phyloP scores from a whole-genome alignment of 208 protist species.

The Porcisia hertigi region DNA sequence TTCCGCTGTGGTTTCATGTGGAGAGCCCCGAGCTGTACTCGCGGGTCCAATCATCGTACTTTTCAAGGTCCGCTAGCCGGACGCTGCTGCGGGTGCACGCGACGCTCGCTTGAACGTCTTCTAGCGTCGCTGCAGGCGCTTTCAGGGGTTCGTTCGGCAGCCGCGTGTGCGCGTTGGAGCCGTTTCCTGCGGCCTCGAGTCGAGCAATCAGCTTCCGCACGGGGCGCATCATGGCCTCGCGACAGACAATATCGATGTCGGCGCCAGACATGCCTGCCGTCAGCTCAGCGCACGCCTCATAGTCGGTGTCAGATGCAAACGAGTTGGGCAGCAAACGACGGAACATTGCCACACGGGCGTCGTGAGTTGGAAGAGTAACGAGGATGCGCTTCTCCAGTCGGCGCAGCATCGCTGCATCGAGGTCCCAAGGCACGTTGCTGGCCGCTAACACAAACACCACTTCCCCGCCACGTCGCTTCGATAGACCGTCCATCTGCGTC shows the following conservation, averaged over 20 bases:
- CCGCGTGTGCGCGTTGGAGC: constrained; percentile 8
- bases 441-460: constrained; percentile 93
- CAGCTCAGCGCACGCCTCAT: constrained; percentile 57
- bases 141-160: constrained; percentile 37
- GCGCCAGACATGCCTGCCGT: constrained; percentile 90
- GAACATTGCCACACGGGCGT: constrained; percentile 75
- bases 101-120: constrained; percentile 81
- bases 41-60: constrained; percentile 70
- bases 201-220: constrained; percentile 87
- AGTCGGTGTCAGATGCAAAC: constrained; percentile 38
- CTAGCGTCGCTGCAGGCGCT: constrained; percentile 59
- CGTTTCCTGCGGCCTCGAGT: constrained; percentile 51
- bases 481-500: constrained; percentile 93
- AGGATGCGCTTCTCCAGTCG: constrained; percentile 92
- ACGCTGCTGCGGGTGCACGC: constrained; percentile 84
- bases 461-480: constrained; percentile 69
- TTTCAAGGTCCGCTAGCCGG: constrained; percentile 51
- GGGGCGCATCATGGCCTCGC: constrained; percentile 92
- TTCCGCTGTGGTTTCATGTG: constrained; percentile 24
- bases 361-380: constrained; percentile 79
- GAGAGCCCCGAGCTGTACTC: constrained; percentile 86
- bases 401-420: constrained; percentile 93
- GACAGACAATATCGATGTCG: constrained; percentile 91
- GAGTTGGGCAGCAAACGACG: constrained; percentile 47
- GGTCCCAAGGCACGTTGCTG: constrained; percentile 94